Conservation (phyloP, 805 yeast genomes). For the Metschnikowia continentalis region DNA sequence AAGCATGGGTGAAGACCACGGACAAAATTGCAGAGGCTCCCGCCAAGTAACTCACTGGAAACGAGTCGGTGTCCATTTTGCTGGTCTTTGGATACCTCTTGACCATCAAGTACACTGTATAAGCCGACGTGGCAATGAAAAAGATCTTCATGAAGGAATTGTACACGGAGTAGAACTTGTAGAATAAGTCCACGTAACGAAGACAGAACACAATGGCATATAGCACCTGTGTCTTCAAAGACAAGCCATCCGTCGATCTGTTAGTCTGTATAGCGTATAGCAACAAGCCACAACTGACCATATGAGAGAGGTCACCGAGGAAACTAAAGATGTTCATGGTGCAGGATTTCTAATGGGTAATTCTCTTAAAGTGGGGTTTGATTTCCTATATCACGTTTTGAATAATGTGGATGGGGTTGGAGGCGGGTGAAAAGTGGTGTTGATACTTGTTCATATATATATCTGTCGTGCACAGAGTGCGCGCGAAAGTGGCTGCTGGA, state of each 20-base stretch:
- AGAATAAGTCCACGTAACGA: slow-evolving; percentile 64
- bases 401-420: neutral
- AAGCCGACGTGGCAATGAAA: slow-evolving; percentile 70
- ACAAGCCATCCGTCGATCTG: slow-evolving; percentile 74
- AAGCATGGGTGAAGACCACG: slow-evolving; percentile 64
- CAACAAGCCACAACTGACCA: slow-evolving; percentile 72
- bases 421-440: neutral
- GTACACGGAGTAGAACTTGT: slow-evolving; percentile 61
- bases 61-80: slow-evolving; percentile 60
- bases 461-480: slow-evolving; percentile 4
- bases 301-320: slow-evolving; percentile 76
- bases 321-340: slow-evolving; percentile 41
- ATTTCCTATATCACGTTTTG: neutral
- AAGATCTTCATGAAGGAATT: slow-evolving; percentile 77
- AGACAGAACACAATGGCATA: slow-evolving; percentile 70
- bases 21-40: slow-evolving; percentile 54
- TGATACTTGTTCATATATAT: slow-evolving; percentile 1
- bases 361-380: neutral
- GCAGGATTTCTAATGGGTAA: neutral
- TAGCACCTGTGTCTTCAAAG: slow-evolving; percentile 80
- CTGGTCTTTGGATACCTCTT: slow-evolving; percentile 57
- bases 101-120: slow-evolving; percentile 70
- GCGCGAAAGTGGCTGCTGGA: slow-evolving; percentile 2
- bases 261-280: slow-evolving; percentile 63
- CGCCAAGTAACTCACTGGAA: slow-evolving; percentile 67